phyloP scores from a whole-genome alignment of 139 green algal genomes.

The Chlorella sp. region DNA sequence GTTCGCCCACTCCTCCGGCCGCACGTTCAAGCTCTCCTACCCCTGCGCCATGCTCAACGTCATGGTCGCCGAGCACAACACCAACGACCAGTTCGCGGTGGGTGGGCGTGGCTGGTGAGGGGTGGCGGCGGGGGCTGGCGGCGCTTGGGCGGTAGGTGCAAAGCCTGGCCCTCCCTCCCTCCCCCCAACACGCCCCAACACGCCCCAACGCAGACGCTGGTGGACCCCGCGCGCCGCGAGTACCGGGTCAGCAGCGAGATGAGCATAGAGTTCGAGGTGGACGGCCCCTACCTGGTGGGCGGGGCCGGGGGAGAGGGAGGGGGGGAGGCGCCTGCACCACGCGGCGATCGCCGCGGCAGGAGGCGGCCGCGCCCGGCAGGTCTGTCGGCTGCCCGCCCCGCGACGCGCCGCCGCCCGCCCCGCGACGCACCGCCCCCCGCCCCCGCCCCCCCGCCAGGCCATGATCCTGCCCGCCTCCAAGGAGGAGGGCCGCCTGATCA shows the following conservation, averaged over 20 bases:
- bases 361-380: too few species aligned
- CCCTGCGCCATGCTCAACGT: slow-evolving; percentile 98
- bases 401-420: too few species aligned
- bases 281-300: slow-evolving; percentile 87
- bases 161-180: too few species aligned
- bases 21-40: slow-evolving; percentile 89
- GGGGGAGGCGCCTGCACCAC: too few species aligned
- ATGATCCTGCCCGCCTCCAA: slow-evolving; percentile 96
- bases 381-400: too few species aligned
- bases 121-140: too few species aligned
- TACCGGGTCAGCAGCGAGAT: slow-evolving; percentile 88
- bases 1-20: too few species aligned
- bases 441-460: slow-evolving; percentile 48
- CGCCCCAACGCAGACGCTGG: slow-evolving; percentile 43
- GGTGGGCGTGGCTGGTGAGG: neutral
- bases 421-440: neutral
- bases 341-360: too few species aligned
- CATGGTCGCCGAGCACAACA: slow-evolving; percentile 92
- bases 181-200: too few species aligned
- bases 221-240: slow-evolving; percentile 53
- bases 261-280: slow-evolving; percentile 98
- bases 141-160: too few species aligned
- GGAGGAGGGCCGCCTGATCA: slow-evolving; percentile 98
- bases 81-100: slow-evolving; percentile 90
- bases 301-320: too few species aligned